Percentiles rank a stretch among this genome's conserved stretches.
phyloP scores from a whole-genome alignment of 345 rosid genomes.

The Luvunga scandens region DNA sequence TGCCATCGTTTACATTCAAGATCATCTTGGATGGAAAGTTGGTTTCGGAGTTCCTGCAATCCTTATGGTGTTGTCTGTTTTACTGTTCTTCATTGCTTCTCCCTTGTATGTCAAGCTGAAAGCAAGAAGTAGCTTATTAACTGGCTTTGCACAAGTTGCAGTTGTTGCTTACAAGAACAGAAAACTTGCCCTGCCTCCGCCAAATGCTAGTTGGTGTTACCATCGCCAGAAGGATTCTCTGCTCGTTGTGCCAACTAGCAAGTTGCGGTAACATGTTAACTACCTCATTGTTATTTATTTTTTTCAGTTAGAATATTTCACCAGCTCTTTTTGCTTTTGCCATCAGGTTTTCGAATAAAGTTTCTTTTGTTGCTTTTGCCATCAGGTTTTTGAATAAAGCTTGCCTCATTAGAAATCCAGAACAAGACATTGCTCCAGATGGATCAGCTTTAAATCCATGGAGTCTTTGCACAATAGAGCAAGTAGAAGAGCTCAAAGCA shows the following conservation, averaged over 20 bases:
- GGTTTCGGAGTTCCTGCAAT: conserved; percentile 63
- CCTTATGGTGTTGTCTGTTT: conserved; percentile 46
- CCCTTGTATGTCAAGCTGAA: conserved; percentile 46
- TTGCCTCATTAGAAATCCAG: conserved; percentile 48
- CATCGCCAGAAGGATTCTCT: conserved; percentile 49
- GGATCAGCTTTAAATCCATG: conserved; percentile 68
- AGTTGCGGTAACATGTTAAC: conserved; percentile 40
- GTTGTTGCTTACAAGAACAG: conserved; percentile 50
- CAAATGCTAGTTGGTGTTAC: conserved; percentile 36
- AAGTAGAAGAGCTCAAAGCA: conserved; percentile 88
- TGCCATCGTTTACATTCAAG: conserved; percentile 57
- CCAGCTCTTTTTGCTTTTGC: conserved; percentile 9
- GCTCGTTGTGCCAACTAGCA: conserved; percentile 43
- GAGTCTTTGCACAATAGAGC: conserved; percentile 71
- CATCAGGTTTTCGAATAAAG: conserved; percentile 69
- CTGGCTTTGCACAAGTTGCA: conserved; percentile 46
- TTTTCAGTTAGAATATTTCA: neutral
- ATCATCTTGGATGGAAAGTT: conserved; percentile 54
- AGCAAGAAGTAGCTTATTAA: conserved; percentile 44
- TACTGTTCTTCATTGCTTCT: conserved; percentile 45
- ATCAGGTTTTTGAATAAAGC: conserved; percentile 76
- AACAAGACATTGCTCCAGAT: conserved; percentile 46
- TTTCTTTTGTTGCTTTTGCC: conserved; percentile 27
- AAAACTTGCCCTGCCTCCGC: conserved; percentile 43
- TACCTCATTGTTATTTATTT: neutral